phyloP scores from a whole-genome alignment of 768 basidiomycete species.

The Kwoniella botswanensis region DNA sequence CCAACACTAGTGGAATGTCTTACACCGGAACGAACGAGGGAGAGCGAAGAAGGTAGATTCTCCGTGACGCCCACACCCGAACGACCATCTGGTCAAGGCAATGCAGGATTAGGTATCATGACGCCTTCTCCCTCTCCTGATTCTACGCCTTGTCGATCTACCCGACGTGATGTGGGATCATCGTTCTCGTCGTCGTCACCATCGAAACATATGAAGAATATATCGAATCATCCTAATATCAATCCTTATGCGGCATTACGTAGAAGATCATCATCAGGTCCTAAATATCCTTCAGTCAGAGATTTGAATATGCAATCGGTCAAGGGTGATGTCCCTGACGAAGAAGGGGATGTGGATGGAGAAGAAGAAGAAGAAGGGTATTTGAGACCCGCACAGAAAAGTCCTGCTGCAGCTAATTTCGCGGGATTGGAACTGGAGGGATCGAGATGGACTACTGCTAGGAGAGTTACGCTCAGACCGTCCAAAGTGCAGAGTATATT shows the following conservation, averaged over 20 bases:
- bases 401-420: constrained; percentile 8
- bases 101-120: constrained; percentile 21
- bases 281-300: constrained; percentile 19
- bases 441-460: constrained; percentile 30
- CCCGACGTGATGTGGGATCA: background rate
- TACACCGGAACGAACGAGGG: constrained; percentile 13
- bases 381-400: constrained; percentile 1
- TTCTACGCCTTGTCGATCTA: constrained; percentile 1
- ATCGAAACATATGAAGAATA: constrained; percentile 29
- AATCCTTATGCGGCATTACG: constrained; percentile 36
- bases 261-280: constrained; percentile 22
- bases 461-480: constrained; percentile 36
- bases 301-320: constrained; percentile 3
- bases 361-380: constrained; percentile 18
- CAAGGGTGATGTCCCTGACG: background rate
- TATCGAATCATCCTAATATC: constrained; percentile 15
- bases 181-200: background rate
- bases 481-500: constrained; percentile 29
- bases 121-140: constrained; percentile 17
- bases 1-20: constrained; percentile 7
- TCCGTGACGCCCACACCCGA: constrained; percentile 39
- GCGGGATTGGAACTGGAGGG: constrained; percentile 20
- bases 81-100: background rate
- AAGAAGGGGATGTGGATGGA: constrained; percentile 9
- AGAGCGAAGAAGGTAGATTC: constrained; percentile 11